Evolutionary conservation across 352 stramenopile species (phyloP).

Genomic region (Detonula confervacea): DNA sequence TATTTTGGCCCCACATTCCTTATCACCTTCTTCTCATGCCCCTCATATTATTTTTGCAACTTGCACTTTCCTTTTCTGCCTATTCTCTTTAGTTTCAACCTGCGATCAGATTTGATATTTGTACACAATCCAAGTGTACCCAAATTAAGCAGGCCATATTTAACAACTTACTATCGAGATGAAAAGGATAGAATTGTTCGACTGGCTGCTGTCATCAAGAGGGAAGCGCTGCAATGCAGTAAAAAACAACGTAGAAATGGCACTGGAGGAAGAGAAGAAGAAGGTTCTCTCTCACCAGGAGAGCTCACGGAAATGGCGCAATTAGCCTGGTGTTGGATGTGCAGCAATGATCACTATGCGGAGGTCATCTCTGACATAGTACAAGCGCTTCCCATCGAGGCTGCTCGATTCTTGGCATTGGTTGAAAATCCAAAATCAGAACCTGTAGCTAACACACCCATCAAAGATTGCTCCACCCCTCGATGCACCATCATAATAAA

Average conservation of each 20-base stretch:
- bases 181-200: constrained; percentile 44
- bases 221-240: constrained; percentile 42
- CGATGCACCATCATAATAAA: constrained; percentile 45
- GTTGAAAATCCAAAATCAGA: constrained; percentile 48
- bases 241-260: constrained; percentile 13
- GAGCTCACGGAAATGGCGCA: constrained; percentile 47
- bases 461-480: constrained; percentile 55
- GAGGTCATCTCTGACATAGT: constrained; percentile 39
- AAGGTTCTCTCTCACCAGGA: no score
- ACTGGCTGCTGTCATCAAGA: constrained; percentile 38
- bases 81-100: constrained; percentile 39
- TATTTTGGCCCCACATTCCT: neutral
- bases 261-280: no score
- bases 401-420: constrained; percentile 42
- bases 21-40: no score
- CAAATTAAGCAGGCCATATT: constrained; percentile 28
- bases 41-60: no score
- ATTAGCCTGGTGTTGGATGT: constrained; percentile 60
- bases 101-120: constrained; percentile 61
- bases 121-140: constrained; percentile 51
- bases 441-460: constrained; percentile 18
- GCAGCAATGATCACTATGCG: constrained; percentile 43
- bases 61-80: neutral
- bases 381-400: constrained; percentile 17
- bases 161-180: constrained; percentile 45